Evolutionary conservation across 2,329 filamentous ascomycete genomes (phyloP).

Genomic region (Phialemoniopsis sp.): DNA sequence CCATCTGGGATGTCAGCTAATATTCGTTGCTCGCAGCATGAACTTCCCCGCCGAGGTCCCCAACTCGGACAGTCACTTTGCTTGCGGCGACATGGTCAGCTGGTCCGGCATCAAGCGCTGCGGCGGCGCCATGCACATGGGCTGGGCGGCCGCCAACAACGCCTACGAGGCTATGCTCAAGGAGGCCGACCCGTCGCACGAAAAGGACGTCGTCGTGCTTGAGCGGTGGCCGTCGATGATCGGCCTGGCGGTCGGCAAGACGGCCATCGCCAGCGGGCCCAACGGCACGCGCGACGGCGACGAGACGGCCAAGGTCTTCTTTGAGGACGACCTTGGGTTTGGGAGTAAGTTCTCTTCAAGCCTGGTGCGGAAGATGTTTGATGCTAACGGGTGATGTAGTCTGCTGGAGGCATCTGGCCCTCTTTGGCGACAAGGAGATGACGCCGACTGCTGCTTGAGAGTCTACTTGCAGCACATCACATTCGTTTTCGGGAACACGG

Average conservation of each 20-base stretch:
- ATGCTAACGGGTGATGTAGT: slow-evolving; percentile 28
- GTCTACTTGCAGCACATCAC: slow-evolving; percentile 1
- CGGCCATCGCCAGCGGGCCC: slow-evolving; percentile 60
- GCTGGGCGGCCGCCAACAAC: slow-evolving; percentile 62
- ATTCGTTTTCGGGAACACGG: too few relatives aligned
- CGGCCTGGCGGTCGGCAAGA: slow-evolving; percentile 66
- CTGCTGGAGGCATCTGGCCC: slow-evolving; percentile 42
- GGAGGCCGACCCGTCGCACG: slow-evolving; percentile 27
- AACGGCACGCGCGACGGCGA: slow-evolving; percentile 55
- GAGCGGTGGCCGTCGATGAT: slow-evolving; percentile 60
- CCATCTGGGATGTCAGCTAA: too few relatives aligned
- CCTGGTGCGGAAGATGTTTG: too few relatives aligned
- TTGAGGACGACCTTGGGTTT: slow-evolving; percentile 65
- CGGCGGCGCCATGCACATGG: slow-evolving; percentile 71
- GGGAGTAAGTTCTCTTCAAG: slow-evolving; percentile 48
- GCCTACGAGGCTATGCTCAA: slow-evolving; percentile 58
- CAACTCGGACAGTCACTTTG: slow-evolving; percentile 60
- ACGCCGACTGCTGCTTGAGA: slow-evolving; percentile 35
- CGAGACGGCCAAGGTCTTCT: slow-evolving; percentile 60
- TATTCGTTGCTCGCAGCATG: slow-evolving; percentile 32
- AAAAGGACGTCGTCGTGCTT: slow-evolving; percentile 24
- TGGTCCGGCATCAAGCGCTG: slow-evolving; percentile 81
- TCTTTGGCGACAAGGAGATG: too few relatives aligned
- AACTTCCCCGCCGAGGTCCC: slow-evolving; percentile 48
- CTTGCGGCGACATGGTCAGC: slow-evolving; percentile 62